These are phyloP conservation scores for Takashimella koratensis DNA, from an alignment of 1,284 basidiomycete genomes.

Conservation along the genomic window DNA sequence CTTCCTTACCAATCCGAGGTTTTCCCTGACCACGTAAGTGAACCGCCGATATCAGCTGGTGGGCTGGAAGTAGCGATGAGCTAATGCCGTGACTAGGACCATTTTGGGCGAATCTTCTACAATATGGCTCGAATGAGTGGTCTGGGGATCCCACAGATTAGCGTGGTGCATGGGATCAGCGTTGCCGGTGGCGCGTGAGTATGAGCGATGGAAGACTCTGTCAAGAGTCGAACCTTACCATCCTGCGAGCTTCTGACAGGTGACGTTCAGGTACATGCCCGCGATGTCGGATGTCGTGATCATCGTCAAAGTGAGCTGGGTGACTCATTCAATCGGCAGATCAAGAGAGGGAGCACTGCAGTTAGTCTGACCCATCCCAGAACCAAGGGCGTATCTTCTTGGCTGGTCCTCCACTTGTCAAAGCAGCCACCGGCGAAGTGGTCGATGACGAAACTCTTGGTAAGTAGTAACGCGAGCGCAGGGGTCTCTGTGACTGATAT, in stretches of 20 bases:
- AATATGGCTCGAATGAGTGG: slow-evolving; percentile 89
- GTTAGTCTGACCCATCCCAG: slow-evolving; percentile 35
- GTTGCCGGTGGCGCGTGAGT: slow-evolving; percentile 60
- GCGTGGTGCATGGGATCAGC: slow-evolving; percentile 89
- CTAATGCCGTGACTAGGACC: too few species aligned
- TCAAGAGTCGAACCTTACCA: too few species aligned
- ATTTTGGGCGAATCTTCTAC: slow-evolving; percentile 95
- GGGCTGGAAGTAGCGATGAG: too few species aligned
- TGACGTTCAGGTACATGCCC: slow-evolving; percentile 69
- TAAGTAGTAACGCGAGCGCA: slow-evolving; percentile 31
- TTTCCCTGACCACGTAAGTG: slow-evolving; percentile 32
- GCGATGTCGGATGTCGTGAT: slow-evolving; percentile 96
- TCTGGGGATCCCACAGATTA: slow-evolving; percentile 83
- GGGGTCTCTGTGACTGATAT: not conserved
- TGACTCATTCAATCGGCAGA: not conserved
- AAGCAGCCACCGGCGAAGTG: slow-evolving; percentile 89
- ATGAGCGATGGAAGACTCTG: not conserved
- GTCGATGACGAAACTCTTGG: slow-evolving; percentile 91
- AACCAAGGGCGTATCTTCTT: slow-evolving; percentile 93
- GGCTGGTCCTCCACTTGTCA: slow-evolving; percentile 92
- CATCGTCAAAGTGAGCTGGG: slow-evolving; percentile 59
- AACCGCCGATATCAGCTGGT: too few species aligned
- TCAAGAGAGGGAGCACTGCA: too few species aligned
- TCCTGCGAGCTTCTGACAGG: too few species aligned
- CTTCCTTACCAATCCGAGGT: slow-evolving; percentile 90